Evolutionary conservation across 257 asterid species (phyloP).

Genomic region (Penstemon newberryi): DNA sequence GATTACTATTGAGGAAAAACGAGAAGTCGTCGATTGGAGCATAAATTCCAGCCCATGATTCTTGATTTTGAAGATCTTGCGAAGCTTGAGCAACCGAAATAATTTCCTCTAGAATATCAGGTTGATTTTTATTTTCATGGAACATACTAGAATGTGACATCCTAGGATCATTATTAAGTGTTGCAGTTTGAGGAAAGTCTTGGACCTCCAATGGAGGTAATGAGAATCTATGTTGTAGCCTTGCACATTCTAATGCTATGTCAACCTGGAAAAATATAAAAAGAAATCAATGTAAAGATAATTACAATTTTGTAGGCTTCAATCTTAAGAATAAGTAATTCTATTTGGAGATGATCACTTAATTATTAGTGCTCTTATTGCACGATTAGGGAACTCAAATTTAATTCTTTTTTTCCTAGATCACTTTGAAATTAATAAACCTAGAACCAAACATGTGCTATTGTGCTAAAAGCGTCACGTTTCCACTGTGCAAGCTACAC

Average conservation of each 20-base stretch:
- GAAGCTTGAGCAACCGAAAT: constrained; percentile 84
- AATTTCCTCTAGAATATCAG: constrained; percentile 66
- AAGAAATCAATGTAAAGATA: not conserved
- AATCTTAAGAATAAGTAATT: no score
- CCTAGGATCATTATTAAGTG: constrained; percentile 36
- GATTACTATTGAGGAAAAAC: constrained; percentile 45
- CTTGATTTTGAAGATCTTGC: constrained; percentile 60
- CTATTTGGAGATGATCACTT: no score
- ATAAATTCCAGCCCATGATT: constrained; percentile 41
- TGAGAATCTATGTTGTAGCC: constrained; percentile 72
- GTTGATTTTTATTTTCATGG: constrained; percentile 43
- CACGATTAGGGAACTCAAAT: no score
- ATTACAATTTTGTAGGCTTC: no score
- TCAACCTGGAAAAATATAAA: constrained; percentile 55
- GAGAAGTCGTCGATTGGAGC: constrained; percentile 57
- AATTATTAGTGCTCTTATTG: no score
- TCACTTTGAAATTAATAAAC: no score
- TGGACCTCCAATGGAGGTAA: constrained; percentile 79
- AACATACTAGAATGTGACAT: constrained; percentile 32
- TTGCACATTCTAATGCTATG: constrained; percentile 83
- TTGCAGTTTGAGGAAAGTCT: constrained; percentile 42
- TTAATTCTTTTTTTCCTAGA: no score
- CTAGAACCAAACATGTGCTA: no score
- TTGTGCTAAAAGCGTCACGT: no score
- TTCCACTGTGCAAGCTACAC: no score